Conservation (phyloP, 2,329 filamentous ascomycete species). For the Geosmithia morbida region DNA sequence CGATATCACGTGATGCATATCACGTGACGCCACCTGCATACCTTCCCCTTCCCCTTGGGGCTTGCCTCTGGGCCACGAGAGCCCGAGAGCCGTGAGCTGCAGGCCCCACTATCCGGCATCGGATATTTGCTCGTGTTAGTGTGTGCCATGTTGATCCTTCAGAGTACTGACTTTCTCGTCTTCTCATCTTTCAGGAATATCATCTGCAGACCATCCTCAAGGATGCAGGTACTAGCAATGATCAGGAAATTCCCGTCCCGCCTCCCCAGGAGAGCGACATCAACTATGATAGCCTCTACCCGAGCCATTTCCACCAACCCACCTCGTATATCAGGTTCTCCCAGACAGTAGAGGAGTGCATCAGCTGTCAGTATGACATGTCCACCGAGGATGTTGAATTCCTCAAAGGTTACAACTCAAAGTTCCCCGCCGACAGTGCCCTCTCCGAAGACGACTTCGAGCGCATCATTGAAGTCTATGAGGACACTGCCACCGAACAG, state of each 20-base stretch:
- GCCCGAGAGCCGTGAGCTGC: too few relatives aligned
- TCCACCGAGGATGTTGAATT: slow-evolving; percentile 78
- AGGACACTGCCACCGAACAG: slow-evolving; percentile 69
- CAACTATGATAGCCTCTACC: slow-evolving; percentile 83
- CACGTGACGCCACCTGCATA: slow-evolving; percentile 4
- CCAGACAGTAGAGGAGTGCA: slow-evolving; percentile 92
- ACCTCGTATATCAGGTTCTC: slow-evolving; percentile 95
- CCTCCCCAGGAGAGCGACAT: slow-evolving; percentile 50
- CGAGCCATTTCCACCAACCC: slow-evolving; percentile 65
- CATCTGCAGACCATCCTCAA: slow-evolving; percentile 75
- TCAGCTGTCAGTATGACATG: slow-evolving; percentile 88
- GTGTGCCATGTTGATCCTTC: too few relatives aligned
- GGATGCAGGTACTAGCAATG: slow-evolving; percentile 37
- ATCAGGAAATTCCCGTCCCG: slow-evolving; percentile 51
- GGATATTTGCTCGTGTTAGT: too few relatives aligned
- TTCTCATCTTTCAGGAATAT: slow-evolving; percentile 59
- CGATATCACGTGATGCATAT: slow-evolving; percentile 33
- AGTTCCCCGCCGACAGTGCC: slow-evolving; percentile 45
- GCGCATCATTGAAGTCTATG: slow-evolving; percentile 86
- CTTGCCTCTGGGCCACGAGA: too few relatives aligned
- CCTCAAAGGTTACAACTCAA: slow-evolving; percentile 71
- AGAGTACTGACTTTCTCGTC: background rate
- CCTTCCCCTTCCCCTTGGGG: too few relatives aligned
- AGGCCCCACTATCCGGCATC: background rate
- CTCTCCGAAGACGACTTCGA: slow-evolving; percentile 90